Evolutionary conservation across 768 basidiomycete species (phyloP).

Genomic region (Leccinum barrowsii): DNA sequence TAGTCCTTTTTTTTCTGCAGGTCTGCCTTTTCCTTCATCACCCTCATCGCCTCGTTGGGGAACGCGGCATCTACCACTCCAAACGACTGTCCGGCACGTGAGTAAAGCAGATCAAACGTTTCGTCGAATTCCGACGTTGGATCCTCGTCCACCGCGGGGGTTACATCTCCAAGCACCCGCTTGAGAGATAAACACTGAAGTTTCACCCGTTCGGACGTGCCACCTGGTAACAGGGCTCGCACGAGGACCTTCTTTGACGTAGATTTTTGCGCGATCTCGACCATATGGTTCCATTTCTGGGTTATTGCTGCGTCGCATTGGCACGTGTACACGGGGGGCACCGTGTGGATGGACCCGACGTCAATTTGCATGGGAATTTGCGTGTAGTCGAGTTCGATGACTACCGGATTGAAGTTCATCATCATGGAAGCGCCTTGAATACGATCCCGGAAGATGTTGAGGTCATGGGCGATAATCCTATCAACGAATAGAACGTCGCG

Average conservation of each 20-base stretch:
- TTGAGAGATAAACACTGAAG: constrained; percentile 25
- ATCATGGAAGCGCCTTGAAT: constrained; percentile 12
- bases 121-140: constrained; percentile 13
- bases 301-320: constrained; percentile 18
- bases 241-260: constrained; percentile 21
- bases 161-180: constrained; percentile 11
- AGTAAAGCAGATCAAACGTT: constrained; percentile 26
- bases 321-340: constrained; percentile 16
- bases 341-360: constrained; percentile 14
- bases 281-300: constrained; percentile 26
- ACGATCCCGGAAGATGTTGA: constrained; percentile 12
- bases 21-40: constrained; percentile 10
- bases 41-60: constrained; percentile 17
- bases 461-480: constrained; percentile 19
- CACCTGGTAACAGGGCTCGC: constrained; percentile 27
- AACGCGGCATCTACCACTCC: constrained; percentile 22
- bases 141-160: constrained; percentile 13
- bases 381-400: constrained; percentile 28
- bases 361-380: constrained; percentile 13
- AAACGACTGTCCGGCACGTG: constrained; percentile 15
- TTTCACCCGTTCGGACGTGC: constrained; percentile 22
- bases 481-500: constrained; percentile 26
- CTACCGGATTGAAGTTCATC: constrained; percentile 10
- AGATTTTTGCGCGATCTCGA: constrained; percentile 27
- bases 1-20: neutral